These are phyloP conservation scores for Phytopythium montanum DNA, from an alignment of 352 stramenopile species.

Conservation along the genomic window DNA sequence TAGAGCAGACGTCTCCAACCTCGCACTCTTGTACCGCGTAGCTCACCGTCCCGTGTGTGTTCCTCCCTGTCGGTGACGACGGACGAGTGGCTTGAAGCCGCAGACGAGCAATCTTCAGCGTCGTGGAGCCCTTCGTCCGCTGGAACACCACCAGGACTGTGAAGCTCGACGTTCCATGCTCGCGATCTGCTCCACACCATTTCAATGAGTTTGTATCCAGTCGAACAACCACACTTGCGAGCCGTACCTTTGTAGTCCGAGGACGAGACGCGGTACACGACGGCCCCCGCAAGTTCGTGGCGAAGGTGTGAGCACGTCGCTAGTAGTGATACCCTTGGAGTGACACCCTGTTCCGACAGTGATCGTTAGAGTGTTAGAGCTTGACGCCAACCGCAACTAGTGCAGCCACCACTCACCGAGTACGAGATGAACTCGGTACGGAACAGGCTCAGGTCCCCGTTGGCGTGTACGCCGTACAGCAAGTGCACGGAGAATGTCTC, in stretches of 20 bases:
- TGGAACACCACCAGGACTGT: slow-evolving; percentile 6
- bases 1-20: slow-evolving; percentile 15
- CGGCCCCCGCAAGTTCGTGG: slow-evolving; percentile 41
- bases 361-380: background rate
- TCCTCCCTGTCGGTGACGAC: background rate
- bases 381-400: background rate
- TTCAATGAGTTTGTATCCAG: background rate
- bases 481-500: slow-evolving; percentile 72
- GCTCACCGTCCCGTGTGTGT: background rate
- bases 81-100: background rate
- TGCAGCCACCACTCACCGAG: slow-evolving; percentile 48
- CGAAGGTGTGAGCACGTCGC: slow-evolving; percentile 43
- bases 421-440: slow-evolving; percentile 63
- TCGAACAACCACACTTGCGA: background rate
- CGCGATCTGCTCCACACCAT: slow-evolving; percentile 34
- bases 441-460: slow-evolving; percentile 73
- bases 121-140: slow-evolving; percentile 3
- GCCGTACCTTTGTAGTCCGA: slow-evolving; percentile 62
- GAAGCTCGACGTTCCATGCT: slow-evolving; percentile 18
- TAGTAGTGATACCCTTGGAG: slow-evolving; percentile 53
- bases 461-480: slow-evolving; percentile 55
- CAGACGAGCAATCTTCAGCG: slow-evolving; percentile 5
- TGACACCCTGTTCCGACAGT: slow-evolving; percentile 45
- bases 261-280: slow-evolving; percentile 53
- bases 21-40: slow-evolving; percentile 16